These are phyloP conservation scores for Peziza echinospora DNA, from an alignment of 495 filamentous ascomycete genomes.

Conservation along the genomic window DNA sequence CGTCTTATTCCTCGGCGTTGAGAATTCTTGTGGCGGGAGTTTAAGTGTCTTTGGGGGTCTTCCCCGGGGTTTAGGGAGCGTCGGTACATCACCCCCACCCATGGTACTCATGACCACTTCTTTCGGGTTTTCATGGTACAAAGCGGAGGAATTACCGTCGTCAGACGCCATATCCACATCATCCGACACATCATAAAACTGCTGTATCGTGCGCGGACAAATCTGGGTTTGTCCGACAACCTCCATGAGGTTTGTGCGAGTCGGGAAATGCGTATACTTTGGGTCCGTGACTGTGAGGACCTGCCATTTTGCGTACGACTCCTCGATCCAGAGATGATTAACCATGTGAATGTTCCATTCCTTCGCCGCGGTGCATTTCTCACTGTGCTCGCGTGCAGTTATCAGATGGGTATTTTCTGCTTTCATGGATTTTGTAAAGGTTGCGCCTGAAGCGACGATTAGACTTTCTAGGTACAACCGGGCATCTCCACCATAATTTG, in stretches of 20 bases:
- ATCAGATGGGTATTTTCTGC: conserved; percentile 88
- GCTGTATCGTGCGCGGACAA: conserved; percentile 34
- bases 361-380: conserved; percentile 73
- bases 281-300: conserved; percentile 40
- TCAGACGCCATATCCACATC: not conserved
- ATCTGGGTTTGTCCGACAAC: conserved; percentile 70
- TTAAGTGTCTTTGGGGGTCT: not conserved
- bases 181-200: conserved; percentile 17
- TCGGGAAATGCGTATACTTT: conserved; percentile 64
- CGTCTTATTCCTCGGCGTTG: not conserved
- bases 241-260: conserved; percentile 75
- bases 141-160: not conserved
- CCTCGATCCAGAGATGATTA: conserved; percentile 95
- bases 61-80: too few relatives aligned
- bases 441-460: conserved; percentile 56
- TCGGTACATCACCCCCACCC: conserved; percentile 2
- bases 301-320: conserved; percentile 78
- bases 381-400: conserved; percentile 53
- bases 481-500: conserved; percentile 90
- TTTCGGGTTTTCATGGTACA: not conserved
- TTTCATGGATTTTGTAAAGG: conserved; percentile 81
- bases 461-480: conserved; percentile 85
- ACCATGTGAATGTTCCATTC: conserved; percentile 82
- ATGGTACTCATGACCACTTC: not conserved
- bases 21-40: not conserved